Base-by-base conservation (phyloP, 2,329 filamentous ascomycete genomes). In the Cordyceps javanica region DNA sequence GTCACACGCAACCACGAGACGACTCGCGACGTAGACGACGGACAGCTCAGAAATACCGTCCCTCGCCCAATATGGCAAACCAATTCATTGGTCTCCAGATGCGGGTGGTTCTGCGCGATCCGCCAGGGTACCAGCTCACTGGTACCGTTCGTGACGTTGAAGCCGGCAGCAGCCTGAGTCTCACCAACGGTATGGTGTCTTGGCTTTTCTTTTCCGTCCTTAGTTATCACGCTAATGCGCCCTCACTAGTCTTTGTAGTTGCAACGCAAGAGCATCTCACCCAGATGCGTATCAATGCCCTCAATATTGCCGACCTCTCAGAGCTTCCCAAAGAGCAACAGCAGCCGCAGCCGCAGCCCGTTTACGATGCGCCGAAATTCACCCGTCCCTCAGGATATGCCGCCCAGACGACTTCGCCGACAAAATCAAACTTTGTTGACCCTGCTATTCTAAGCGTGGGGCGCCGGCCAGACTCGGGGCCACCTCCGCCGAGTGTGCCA, bases 41-140 rank as follows among this genome's bases (percentile, higher is more conserved):
- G 10, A 30, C n/a, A 19, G 41, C 51, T 13, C 16, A 58, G 36
- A 9, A n/a, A 42, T 8, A 14, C n/a, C n/a, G 10, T 45, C 5
- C 26, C 6, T 14, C 19, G n/a, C 25, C 44, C 56, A 68, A 42
- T 42, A 74, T 74, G 72, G 84, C 86, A 50, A 78, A 79, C 60
- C 79, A 85, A 67, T 91, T 93, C 69, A 84, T 90, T 66, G 90
- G 90, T 61, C 81, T 90, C 70, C 85, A 87, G 60, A 90, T 94
- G 73, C 75, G 85, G 60, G 86, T 94, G 66, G 87, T 86, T 36
- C 79, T 94, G 62, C 82, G 80, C 65, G 77, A 83, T 59, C 87
- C 88, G 54, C 79, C 81, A 2, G 82, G 82, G 60, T 82, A 81
- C 42, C 77, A 82, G 65, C 75, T 93, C 51, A 83, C 85, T 60